These are phyloP conservation scores for Heliosperma pusillum DNA, from an alignment of 148 eudicot species.

Conservation along the genomic window DNA sequence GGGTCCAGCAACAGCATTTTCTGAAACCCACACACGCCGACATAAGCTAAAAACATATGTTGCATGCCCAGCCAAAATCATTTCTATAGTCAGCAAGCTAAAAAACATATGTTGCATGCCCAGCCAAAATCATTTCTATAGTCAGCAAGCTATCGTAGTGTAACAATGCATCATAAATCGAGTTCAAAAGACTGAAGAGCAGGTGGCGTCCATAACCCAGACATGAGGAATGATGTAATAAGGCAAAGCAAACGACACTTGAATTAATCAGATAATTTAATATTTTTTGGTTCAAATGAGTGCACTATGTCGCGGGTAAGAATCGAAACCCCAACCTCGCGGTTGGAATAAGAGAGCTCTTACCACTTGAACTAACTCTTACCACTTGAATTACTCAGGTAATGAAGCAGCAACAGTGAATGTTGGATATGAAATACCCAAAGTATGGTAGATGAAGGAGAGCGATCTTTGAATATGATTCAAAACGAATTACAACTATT, in stretches of 20 bases:
- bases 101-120: not conserved
- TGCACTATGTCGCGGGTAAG: no score
- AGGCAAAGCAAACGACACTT: not conserved
- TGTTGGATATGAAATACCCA: not conserved
- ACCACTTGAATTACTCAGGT: not conserved
- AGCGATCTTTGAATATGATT: not conserved
- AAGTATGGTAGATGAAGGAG: constrained; percentile 4
- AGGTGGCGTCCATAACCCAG: not conserved
- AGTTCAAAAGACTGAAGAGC: not conserved
- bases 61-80: not conserved
- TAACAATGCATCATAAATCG: not conserved
- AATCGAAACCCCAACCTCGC: no score
- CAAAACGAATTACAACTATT: not conserved
- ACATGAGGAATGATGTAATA: not conserved
- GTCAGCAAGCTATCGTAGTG: not conserved
- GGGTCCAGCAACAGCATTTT: constrained; percentile 95
- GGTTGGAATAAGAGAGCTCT: no score
- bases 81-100: not conserved
- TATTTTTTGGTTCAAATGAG: no score
- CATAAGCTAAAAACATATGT: not conserved
- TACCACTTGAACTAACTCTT: no score
- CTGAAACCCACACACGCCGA: constrained; percentile 38
- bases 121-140: not conserved
- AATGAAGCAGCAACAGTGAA: not conserved
- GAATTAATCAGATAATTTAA: no score